Evolutionary conservation across 345 rosid genomes (phyloP).

Genomic region (Raphanus raphanistrum): DNA sequence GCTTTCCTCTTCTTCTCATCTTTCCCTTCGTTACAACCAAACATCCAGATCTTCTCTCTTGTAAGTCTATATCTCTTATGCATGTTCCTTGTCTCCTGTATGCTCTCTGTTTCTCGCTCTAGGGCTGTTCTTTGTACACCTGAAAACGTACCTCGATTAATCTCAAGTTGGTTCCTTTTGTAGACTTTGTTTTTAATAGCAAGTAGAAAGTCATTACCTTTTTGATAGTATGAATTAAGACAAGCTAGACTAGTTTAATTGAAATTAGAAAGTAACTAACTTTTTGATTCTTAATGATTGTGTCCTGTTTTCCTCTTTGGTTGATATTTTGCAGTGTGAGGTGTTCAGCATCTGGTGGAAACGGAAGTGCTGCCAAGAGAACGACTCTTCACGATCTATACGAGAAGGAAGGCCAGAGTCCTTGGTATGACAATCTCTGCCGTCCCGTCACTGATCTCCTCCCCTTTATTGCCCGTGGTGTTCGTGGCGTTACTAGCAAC

Average conservation of each 20-base stretch:
- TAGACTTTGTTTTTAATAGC: background rate
- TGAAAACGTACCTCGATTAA: background rate
- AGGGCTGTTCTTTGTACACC: background rate
- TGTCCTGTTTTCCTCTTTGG: background rate
- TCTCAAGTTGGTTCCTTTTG: background rate
- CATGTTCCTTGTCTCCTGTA: background rate
- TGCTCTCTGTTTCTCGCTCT: background rate
- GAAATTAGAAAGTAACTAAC: background rate
- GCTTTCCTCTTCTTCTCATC: conserved; percentile 52
- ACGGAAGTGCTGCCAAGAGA: conserved; percentile 56
- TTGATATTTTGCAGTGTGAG: conserved; percentile 50
- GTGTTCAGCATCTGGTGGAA: conserved; percentile 66
- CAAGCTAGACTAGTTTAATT: background rate
- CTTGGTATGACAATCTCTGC: conserved; percentile 99
- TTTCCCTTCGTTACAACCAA: conserved; percentile 43
- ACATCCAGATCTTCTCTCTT: conserved; percentile 45
- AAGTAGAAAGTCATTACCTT: background rate
- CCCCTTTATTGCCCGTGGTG: conserved; percentile 81
- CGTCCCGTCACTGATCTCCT: conserved; percentile 91
- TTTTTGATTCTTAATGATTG: too few relatives aligned
- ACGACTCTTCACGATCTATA: conserved; percentile 91
- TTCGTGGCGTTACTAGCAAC: conserved; percentile 98
- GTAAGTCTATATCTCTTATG: conserved; percentile 44
- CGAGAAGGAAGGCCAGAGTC: conserved; percentile 92
- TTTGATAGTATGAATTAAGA: background rate